These are phyloP conservation scores for Conticribra weissflogii DNA, from an alignment of 108 stramenopile genomes.

Conservation along the genomic window DNA sequence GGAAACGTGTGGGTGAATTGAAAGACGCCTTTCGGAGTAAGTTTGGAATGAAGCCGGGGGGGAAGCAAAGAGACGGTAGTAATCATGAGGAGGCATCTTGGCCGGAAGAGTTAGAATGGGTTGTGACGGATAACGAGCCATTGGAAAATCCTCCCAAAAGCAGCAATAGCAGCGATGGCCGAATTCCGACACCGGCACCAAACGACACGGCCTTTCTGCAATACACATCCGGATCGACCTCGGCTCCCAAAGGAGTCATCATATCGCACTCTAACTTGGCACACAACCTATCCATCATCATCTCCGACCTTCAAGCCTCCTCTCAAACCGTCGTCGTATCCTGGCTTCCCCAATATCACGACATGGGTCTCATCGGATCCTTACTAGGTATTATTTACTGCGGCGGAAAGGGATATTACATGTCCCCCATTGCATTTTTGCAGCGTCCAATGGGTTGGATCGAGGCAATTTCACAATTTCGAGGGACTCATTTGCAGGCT, in stretches of 20 bases:
- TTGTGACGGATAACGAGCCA: conserved; percentile 60
- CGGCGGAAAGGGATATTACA: conserved; percentile 95
- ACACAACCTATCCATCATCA: conserved; percentile 92
- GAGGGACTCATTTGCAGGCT: conserved; percentile 96
- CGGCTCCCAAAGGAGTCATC: conserved; percentile 95
- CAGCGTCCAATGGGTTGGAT: conserved; percentile 95
- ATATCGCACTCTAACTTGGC: conserved; percentile 88
- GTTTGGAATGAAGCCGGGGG: conserved; percentile 5
- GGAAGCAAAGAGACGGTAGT: neutral
- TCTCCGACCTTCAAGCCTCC: conserved; percentile 72
- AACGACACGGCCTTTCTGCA: conserved; percentile 92
- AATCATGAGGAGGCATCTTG: conserved; percentile 38
- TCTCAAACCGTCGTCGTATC: conserved; percentile 90
- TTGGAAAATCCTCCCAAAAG: conserved; percentile 18
- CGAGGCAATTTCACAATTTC: conserved; percentile 72
- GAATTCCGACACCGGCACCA: conserved; percentile 19
- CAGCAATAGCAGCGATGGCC: conserved; percentile 9
- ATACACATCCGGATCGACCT: conserved; percentile 97
- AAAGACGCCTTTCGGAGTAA: conserved; percentile 32
- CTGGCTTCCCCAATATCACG: conserved; percentile 99
- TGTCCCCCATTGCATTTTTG: conserved; percentile 95
- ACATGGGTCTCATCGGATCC: conserved; percentile 99
- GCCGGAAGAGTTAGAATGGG: conserved; percentile 84
- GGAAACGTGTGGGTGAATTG: conserved; percentile 68
- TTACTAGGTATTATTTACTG: conserved; percentile 93